Base-by-base conservation (phyloP, 495 filamentous ascomycete species). In the Neurospora sp. region DNA sequence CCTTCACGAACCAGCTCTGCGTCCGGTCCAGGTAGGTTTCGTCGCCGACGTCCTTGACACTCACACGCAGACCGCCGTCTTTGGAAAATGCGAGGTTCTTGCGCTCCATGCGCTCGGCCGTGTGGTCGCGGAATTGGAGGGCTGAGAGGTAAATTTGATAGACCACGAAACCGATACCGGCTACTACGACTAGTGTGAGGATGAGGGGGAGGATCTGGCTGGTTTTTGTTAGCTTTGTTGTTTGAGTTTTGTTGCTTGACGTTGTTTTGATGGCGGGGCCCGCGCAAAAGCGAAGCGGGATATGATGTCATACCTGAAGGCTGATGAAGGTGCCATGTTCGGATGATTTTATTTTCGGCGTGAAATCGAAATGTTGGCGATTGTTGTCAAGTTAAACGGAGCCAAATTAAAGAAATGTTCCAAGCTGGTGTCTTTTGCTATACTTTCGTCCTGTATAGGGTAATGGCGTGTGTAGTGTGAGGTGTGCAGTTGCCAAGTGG, bases 11-110 rank as follows among this genome's bases (percentile, higher is more conserved):
- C 77, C 91, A 92, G 83, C 89, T 92, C 85, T 97, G 93, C 31
- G 92, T 96, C 77, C 83, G 86, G 83, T 95, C 94, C 78, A 91
- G 89, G 82, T 96, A 95, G 31, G 88, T 87, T 87, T 97, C 95
- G 74, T 89, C 87, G 70, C 86, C 84, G 37, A 94, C 77, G 74
- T 95, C 88, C 84, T 91, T 92, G 69, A 97, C 90, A 23, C 90
- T 89, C 54, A 98, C 92, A 77, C 90, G 91, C 84, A 95, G 84
- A 5, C 54, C 54, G 16, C 95, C 95, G 74, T 96, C 93, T 81
- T 92, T 94, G 39, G 92, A 91, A 80, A 96, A 90, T 39, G 88
- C 83, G 38, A 97, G 86, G 79, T 97, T 90, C 84, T 92, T 92
- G 81, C 90, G 88, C 84, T 93, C 92, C 90, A 98, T 92, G 79